Conservation (phyloP, 1,139 yeast genomes). For the Yueomyces sp. region DNA sequence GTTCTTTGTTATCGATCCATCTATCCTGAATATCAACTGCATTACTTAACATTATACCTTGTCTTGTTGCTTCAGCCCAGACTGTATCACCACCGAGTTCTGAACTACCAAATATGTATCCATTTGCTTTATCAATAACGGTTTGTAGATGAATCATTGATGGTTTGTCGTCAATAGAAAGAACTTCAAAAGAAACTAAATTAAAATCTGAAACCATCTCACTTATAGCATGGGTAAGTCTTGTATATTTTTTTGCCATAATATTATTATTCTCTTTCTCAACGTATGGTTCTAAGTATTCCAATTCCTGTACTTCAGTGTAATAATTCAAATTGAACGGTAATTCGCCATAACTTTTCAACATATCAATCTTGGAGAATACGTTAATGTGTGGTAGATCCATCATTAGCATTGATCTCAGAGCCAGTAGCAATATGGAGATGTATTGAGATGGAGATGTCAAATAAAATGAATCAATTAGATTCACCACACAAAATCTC, state of each 20-base stretch:
- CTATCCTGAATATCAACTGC: constrained; percentile 79
- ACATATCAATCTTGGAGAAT: constrained; percentile 76
- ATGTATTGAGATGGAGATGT: constrained; percentile 85
- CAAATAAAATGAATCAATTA: constrained; percentile 76
- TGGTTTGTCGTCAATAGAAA: constrained; percentile 81
- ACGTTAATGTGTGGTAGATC: constrained; percentile 92
- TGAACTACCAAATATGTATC: constrained; percentile 82
- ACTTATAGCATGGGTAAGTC: constrained; percentile 65
- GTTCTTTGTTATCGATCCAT: constrained; percentile 81
- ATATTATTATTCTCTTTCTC: constrained; percentile 43
- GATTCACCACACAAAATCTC: constrained; percentile 74
- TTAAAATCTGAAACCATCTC: constrained; percentile 82
- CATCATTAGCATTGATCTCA: constrained; percentile 84
- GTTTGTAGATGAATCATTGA: constrained; percentile 77
- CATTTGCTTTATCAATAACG: constrained; percentile 79
- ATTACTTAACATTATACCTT: constrained; percentile 38
- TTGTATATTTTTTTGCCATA: constrained; percentile 49
- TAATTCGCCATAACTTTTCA: constrained; percentile 51
- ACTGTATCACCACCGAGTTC: constrained; percentile 92
- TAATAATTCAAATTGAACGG: constrained; percentile 77
- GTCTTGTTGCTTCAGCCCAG: constrained; percentile 92
- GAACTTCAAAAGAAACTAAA: constrained; percentile 76
- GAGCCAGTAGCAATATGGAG: constrained; percentile 67
- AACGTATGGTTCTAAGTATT: constrained; percentile 53
- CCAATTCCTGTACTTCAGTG: constrained; percentile 82